Evolutionary conservation across 768 basidiomycete species (phyloP).

Genomic region (Hortiboletus flavorubellus): DNA sequence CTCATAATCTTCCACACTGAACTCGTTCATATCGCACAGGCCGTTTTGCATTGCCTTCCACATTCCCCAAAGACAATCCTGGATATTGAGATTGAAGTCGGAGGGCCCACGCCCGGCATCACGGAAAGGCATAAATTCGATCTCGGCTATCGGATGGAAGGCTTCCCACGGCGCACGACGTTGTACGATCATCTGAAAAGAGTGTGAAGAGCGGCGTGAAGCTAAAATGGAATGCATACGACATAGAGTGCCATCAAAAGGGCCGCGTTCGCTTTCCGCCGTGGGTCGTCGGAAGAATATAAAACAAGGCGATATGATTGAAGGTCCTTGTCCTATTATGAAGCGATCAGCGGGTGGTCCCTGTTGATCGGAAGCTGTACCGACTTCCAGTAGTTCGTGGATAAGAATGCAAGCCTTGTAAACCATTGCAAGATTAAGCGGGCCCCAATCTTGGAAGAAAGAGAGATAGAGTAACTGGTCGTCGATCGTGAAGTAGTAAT

Average conservation of each 20-base stretch:
- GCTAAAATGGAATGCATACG: constrained; percentile 46
- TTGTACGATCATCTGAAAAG: constrained; percentile 83
- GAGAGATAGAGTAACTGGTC: constrained; percentile 89
- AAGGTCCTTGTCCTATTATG: constrained; percentile 67
- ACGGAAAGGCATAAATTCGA: constrained; percentile 93
- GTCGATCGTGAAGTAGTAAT: constrained; percentile 92
- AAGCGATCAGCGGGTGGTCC: constrained; percentile 21
- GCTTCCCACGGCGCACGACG: constrained; percentile 90
- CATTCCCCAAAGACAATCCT: constrained; percentile 86
- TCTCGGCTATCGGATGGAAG: constrained; percentile 87
- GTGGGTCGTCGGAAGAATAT: constrained; percentile 84
- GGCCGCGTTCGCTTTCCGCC: constrained; percentile 89
- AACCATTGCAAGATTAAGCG: constrained; percentile 88
- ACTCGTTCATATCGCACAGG: constrained; percentile 91
- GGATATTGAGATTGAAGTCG: constrained; percentile 91
- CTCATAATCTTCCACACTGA: constrained; percentile 90
- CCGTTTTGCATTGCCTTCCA: constrained; percentile 91
- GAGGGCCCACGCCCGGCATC: constrained; percentile 92
- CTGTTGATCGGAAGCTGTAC: constrained; percentile 20
- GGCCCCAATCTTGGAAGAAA: constrained; percentile 95
- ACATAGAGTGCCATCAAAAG: constrained; percentile 92
- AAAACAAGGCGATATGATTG: constrained; percentile 74
- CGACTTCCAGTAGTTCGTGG: constrained; percentile 81
- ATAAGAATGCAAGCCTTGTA: constrained; percentile 91
- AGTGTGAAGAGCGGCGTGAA: constrained; percentile 17